Evolutionary conservation across 208 protist species (phyloP).

Genomic region (Porcisia deanei): DNA sequence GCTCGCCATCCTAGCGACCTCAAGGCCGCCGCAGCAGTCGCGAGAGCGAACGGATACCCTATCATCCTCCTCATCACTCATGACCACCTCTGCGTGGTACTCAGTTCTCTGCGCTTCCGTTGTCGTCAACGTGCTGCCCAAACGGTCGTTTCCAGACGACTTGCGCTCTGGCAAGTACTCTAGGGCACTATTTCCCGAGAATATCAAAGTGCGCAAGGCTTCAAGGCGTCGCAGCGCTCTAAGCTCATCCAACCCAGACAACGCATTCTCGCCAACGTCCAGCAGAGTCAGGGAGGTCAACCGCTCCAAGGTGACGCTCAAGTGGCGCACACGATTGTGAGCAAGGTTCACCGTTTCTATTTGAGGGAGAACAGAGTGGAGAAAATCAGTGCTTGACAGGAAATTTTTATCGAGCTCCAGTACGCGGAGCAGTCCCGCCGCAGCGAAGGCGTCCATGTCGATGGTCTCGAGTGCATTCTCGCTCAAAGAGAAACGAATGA

Average conservation of each 20-base stretch:
- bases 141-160: background rate
- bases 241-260: constrained; percentile 27
- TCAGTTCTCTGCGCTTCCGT: constrained; percentile 2
- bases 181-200: constrained; percentile 42
- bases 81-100: constrained; percentile 36
- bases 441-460: constrained; percentile 47
- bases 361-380: constrained; percentile 44
- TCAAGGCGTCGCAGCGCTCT: constrained; percentile 15
- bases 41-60: background rate
- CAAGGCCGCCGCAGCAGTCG: background rate
- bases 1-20: background rate
- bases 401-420: constrained; percentile 70
- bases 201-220: constrained; percentile 37
- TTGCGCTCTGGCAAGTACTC: constrained; percentile 3
- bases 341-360: constrained; percentile 62
- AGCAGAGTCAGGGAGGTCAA: constrained; percentile 33
- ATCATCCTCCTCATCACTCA: constrained; percentile 30
- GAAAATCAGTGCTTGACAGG: constrained; percentile 44
- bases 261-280: constrained; percentile 17
- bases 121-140: background rate
- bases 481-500: constrained; percentile 50
- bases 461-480: constrained; percentile 41
- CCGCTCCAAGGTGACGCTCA: constrained; percentile 42
- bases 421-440: constrained; percentile 38
- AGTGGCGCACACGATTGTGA: constrained; percentile 45